Conservation (phyloP, 2,329 filamentous ascomycete genomes). For the Erysiphe pulchra region DNA sequence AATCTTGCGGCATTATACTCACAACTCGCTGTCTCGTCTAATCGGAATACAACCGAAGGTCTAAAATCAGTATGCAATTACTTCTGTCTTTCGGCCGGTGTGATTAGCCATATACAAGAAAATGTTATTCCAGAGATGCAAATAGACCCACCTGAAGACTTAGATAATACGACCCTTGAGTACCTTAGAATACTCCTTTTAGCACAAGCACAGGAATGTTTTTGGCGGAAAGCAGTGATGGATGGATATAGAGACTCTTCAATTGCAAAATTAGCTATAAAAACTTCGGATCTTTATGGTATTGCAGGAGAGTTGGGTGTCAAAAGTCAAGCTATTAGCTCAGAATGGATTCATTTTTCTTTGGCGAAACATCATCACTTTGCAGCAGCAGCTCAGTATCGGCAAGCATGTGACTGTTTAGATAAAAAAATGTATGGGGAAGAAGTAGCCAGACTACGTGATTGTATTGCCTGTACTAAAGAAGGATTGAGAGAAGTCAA, state of each 20-base stretch:
- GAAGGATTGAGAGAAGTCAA: constrained; percentile 67
- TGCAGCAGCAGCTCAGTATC: constrained; percentile 78
- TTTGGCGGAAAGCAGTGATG: constrained; percentile 92
- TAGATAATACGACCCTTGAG: constrained; percentile 73
- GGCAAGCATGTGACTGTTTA: constrained; percentile 69
- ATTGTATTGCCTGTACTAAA: constrained; percentile 59
- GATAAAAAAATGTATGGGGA: constrained; percentile 92
- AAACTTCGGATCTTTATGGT: constrained; percentile 77
- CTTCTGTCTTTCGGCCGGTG: constrained; percentile 68
- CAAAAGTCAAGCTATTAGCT: constrained; percentile 71
- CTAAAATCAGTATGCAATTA: constrained; percentile 75
- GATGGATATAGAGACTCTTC: constrained; percentile 78
- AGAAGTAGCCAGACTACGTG: constrained; percentile 65
- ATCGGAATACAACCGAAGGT: constrained; percentile 54
- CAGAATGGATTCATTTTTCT: constrained; percentile 94
- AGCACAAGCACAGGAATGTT: constrained; percentile 88
- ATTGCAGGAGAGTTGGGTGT: constrained; percentile 63
- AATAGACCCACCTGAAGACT: constrained; percentile 70
- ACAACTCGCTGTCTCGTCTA: constrained; percentile 62
- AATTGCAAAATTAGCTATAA: constrained; percentile 73
- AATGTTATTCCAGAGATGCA: constrained; percentile 62
- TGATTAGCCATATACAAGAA: constrained; percentile 52
- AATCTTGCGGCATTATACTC: constrained; percentile 87
- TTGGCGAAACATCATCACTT: constrained; percentile 95
- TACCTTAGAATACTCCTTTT: constrained; percentile 63